These are phyloP conservation scores for Globisporangium apiculatum DNA, from an alignment of 352 stramenopile species.

Conservation along the genomic window DNA sequence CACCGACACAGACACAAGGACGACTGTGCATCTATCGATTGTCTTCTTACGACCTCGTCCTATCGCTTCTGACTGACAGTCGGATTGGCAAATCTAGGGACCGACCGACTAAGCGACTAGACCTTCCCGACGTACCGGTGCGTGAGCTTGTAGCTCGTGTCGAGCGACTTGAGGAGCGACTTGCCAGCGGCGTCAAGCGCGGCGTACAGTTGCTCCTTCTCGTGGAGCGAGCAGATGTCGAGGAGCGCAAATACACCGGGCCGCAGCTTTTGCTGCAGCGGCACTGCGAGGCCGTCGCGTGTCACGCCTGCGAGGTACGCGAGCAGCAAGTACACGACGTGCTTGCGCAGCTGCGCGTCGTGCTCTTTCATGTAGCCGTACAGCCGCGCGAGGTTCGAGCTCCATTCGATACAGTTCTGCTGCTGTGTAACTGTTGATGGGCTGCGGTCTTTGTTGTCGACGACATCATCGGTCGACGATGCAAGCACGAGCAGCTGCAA, in stretches of 20 bases:
- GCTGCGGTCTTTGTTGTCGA: neutral
- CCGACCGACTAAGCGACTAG: constrained; percentile 15
- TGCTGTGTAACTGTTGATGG: neutral
- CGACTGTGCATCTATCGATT: neutral
- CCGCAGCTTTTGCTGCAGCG: constrained; percentile 60
- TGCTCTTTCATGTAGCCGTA: constrained; percentile 86
- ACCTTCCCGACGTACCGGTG: constrained; percentile 85
- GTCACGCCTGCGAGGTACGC: constrained; percentile 57
- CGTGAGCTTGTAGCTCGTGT: constrained; percentile 82
- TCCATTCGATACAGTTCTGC: constrained; percentile 43
- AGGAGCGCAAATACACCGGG: constrained; percentile 72
- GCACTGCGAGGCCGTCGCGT: constrained; percentile 44
- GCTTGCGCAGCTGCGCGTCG: constrained; percentile 68
- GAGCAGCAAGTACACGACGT: constrained; percentile 80
- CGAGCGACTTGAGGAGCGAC: constrained; percentile 78
- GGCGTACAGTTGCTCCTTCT: constrained; percentile 83
- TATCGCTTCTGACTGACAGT: neutral
- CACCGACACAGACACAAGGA: neutral
- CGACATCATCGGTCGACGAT: constrained; percentile 1
- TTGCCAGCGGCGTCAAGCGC: constrained; percentile 78
- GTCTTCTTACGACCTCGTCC: neutral
- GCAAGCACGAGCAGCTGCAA: constrained; percentile 47
- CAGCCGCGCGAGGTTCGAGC: constrained; percentile 76
- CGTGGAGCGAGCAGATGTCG: constrained; percentile 76
- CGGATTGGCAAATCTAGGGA: too few relatives aligned